Evolutionary conservation across 2,329 filamentous ascomycete species (phyloP), one percentile per base, ranked within the genome.

Genomic region (Aaosphaeria arxii): DNA sequence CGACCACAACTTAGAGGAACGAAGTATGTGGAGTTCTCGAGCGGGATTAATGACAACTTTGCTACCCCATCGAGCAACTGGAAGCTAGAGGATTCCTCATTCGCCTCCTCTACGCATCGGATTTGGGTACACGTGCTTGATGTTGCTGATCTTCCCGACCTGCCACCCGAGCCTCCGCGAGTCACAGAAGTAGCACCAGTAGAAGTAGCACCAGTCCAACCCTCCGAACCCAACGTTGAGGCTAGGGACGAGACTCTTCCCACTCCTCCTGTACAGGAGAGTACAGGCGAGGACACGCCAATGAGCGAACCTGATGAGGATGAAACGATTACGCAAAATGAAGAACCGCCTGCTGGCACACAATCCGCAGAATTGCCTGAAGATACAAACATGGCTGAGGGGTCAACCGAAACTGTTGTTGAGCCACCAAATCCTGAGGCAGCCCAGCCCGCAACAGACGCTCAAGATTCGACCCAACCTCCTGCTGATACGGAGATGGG

Each of bases 301-400:
- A 72, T 72, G 70, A 70, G 64, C 39, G 70, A 70, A 43, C 59
- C 62, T 11, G 69, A 69, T 42, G 68, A 67, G 35, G 31, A 11
- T 4, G 6, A 13, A 11, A 9, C 13, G 7, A 11, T 43, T 11
- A 13, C 33, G 33, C 39, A 40, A 40, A 17, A 40, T 28, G 24
- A 11, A 9, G 11, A 9, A 40, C 9, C 9, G 7, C 7, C 32
- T 13, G 40, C 29, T 24, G 61, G 66, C 30, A 59, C 57, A 5
- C 50, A 55, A 11, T 64, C 68, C 62, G 43, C 55, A 4, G 66
- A 61, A 44, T 46, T 43, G 5, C 48, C 49, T 35, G 49, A 49
- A 5, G 51, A 49, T 31, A 48, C 39, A 17, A 28, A 45, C 3
- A 50, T 58, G 5, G 38, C 50, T 30, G 60, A 61, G 41, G 54